Percentiles rank a stretch among this genome's conserved stretches.
phyloP scores from a whole-genome alignment of 2,329 filamentous ascomycete genomes.

The Rutstroemia sp. region DNA sequence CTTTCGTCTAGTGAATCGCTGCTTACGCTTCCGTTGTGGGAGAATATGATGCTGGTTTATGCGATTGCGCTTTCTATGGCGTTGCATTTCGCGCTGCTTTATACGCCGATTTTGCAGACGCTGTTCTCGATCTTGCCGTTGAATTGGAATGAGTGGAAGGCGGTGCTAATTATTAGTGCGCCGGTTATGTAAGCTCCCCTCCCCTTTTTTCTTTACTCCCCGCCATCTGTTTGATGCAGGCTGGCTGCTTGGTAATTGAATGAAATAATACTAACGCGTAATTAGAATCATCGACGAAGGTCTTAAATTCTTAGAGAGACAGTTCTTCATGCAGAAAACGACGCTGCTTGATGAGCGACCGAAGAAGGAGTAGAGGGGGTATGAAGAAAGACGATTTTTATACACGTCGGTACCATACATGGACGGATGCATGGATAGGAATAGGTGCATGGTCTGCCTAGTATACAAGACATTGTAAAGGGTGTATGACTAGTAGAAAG shows the following conservation, averaged over 20 bases:
- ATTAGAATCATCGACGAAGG: conserved; percentile 58
- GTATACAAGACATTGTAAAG: too few relatives aligned
- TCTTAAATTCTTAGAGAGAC: conserved; percentile 56
- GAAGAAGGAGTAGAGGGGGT: conserved; percentile 26
- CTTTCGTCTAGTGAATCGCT: conserved; percentile 92
- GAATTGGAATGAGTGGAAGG: conserved; percentile 83
- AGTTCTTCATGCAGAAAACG: conserved; percentile 36
- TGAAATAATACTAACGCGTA: neutral
- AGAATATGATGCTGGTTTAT: conserved; percentile 97
- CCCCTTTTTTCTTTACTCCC: neutral
- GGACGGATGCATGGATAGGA: too few relatives aligned
- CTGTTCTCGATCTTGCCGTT: conserved; percentile 89
- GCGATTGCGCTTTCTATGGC: conserved; percentile 90
- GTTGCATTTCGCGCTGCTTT: conserved; percentile 88
- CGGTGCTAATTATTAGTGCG: conserved; percentile 78
- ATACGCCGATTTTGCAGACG: conserved; percentile 79
- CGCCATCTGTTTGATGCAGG: neutral
- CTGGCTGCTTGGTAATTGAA: neutral
- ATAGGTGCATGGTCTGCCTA: too few relatives aligned
- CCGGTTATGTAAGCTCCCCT: conserved; percentile 74
- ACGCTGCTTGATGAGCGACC: conserved; percentile 18
- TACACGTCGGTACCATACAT: too few relatives aligned
- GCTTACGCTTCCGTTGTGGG: conserved; percentile 89
- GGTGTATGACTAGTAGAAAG: conserved; percentile 20
- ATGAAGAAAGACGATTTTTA: neutral